Percentiles rank a stretch among this genome's conserved stretches.
Conservation (phyloP, 2,329 filamentous ascomycete genomes). For the Calonectria henricotiae region DNA sequence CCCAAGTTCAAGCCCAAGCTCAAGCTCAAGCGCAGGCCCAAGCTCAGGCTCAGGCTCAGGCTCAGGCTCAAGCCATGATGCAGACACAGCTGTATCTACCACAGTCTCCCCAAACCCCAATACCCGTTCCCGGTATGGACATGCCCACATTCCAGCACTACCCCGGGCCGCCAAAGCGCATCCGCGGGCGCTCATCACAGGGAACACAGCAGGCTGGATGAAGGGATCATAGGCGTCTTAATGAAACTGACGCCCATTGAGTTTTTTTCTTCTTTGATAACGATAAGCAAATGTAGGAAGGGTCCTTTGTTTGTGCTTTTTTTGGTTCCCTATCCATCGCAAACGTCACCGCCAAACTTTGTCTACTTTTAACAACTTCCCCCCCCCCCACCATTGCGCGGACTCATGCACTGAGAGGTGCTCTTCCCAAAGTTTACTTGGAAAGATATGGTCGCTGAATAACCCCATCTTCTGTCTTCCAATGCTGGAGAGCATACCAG, state of each 20-base stretch:
- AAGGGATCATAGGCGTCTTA: slow-evolving; percentile 20
- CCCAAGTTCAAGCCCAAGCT: slow-evolving; percentile 46
- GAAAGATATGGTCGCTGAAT: neutral
- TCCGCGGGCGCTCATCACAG: slow-evolving; percentile 51
- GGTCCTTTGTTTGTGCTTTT: slow-evolving; percentile 28
- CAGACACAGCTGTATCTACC: slow-evolving; percentile 53
- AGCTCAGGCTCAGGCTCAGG: slow-evolving; percentile 46
- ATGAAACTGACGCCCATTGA: slow-evolving; percentile 40
- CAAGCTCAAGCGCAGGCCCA: slow-evolving; percentile 48
- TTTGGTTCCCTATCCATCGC: slow-evolving; percentile 33
- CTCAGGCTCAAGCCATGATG: slow-evolving; percentile 51
- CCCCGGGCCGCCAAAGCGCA: slow-evolving; percentile 52
- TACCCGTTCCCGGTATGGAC: slow-evolving; percentile 52
- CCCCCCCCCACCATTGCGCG: slow-evolving; percentile 46
- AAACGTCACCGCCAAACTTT: slow-evolving; percentile 55
- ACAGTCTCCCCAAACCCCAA: slow-evolving; percentile 48
- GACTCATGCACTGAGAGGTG: slow-evolving; percentile 17
- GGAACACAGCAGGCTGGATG: slow-evolving; percentile 44
- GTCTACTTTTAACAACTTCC: slow-evolving; percentile 53
- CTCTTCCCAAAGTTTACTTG: slow-evolving; percentile 19
- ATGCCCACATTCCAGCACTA: slow-evolving; percentile 55
- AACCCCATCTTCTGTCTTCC: neutral
- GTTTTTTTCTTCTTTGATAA: slow-evolving; percentile 25
- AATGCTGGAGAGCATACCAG: neutral
- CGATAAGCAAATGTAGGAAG: slow-evolving; percentile 26